phyloP scores from a whole-genome alignment of 495 filamentous ascomycete genomes.

The Aspergillus steynii region DNA sequence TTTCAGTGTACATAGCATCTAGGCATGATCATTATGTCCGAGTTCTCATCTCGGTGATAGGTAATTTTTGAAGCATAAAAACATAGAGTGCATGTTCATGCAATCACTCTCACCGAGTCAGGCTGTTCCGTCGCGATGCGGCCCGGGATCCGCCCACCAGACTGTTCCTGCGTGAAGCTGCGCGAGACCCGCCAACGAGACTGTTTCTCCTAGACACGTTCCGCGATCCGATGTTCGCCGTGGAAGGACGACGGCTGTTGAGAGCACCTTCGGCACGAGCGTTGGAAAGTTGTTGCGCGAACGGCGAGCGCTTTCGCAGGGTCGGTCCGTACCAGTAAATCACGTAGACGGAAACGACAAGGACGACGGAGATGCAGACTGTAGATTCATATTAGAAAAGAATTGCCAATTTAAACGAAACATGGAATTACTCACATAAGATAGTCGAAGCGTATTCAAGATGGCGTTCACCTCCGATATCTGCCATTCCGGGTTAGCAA shows the following conservation, averaged over 20 bases:
- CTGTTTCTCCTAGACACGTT: no score
- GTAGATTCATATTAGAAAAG: background rate
- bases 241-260: constrained; percentile 36
- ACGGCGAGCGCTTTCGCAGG: constrained; percentile 68
- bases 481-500: constrained; percentile 20
- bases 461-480: constrained; percentile 62
- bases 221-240: no score
- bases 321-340: constrained; percentile 75
- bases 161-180: no score
- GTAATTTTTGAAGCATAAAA: no score
- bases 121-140: no score
- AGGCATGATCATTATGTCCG: no score
- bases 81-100: no score
- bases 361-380: constrained; percentile 63
- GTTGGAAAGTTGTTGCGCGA: constrained; percentile 67
- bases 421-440: constrained; percentile 44
- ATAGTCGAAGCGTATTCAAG: constrained; percentile 72
- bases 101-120: no score
- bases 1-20: no score
- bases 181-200: no score
- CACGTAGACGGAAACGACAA: constrained; percentile 73
- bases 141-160: no score
- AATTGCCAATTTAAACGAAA: background rate
- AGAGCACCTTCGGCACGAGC: constrained; percentile 46
- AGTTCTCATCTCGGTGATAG: no score